Percentiles rank a stretch among this genome's conserved stretches.
Conservation (phyloP, 805 yeast genomes). For the Myxozyma nipponensis region DNA sequence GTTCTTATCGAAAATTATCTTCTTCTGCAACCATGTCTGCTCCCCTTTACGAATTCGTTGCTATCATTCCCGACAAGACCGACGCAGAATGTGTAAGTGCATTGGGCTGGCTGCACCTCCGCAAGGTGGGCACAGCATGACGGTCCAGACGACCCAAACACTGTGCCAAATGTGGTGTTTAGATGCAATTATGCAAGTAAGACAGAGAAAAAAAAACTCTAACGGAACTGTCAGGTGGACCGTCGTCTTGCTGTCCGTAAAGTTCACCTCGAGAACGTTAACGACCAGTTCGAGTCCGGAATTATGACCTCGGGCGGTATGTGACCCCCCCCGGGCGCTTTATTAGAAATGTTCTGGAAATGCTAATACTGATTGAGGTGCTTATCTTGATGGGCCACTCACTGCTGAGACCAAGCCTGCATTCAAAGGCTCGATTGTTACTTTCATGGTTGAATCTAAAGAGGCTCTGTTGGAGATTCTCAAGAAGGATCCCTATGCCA, state of each 20-base stretch:
- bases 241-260: slow-evolving; percentile 41
- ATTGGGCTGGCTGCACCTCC: no score
- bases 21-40: slow-evolving; percentile 15
- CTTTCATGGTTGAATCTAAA: slow-evolving; percentile 58
- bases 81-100: slow-evolving; percentile 40
- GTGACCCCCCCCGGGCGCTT: not conserved
- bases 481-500: slow-evolving; percentile 58
- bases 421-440: slow-evolving; percentile 68
- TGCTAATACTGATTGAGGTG: slow-evolving; percentile 11
- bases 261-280: slow-evolving; percentile 40
- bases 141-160: no score
- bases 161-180: no score
- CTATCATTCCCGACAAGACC: slow-evolving; percentile 66
- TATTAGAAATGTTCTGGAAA: not conserved
- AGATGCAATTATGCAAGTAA: no score
- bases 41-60: slow-evolving; percentile 53
- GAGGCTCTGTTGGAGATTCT: slow-evolving; percentile 64
- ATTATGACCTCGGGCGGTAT: slow-evolving; percentile 40
- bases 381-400: slow-evolving; percentile 22
- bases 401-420: slow-evolving; percentile 31
- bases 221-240: slow-evolving; percentile 26
- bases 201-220: no score
- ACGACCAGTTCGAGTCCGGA: slow-evolving; percentile 36
- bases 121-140: no score
- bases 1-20: no score